phyloP scores from a whole-genome alignment of 2,329 filamentous ascomycete species.

The Aspergillus calidoustus region DNA sequence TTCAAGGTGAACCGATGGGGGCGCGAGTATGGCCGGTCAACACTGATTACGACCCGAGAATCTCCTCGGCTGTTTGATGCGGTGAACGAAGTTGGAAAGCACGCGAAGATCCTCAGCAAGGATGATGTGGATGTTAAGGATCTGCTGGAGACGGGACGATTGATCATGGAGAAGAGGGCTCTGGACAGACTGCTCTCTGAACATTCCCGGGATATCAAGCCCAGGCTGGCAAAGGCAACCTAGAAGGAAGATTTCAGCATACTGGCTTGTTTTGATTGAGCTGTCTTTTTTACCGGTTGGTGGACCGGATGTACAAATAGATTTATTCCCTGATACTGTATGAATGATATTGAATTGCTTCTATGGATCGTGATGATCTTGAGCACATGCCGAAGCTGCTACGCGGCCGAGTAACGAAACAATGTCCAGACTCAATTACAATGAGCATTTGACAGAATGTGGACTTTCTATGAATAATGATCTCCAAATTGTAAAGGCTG shows the following conservation, averaged over 20 bases:
- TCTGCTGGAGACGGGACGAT: conserved; percentile 78
- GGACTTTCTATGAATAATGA: neutral
- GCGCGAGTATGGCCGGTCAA: conserved; percentile 67
- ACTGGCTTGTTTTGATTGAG: conserved; percentile 17
- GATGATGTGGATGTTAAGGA: conserved; percentile 96
- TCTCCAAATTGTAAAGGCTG: neutral
- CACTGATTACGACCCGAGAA: conserved; percentile 73
- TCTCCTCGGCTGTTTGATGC: conserved; percentile 71
- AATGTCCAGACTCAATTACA: neutral
- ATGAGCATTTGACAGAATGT: neutral
- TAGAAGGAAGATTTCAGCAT: conserved; percentile 25
- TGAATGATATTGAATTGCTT: conserved; percentile 7
- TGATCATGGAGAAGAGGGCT: conserved; percentile 84
- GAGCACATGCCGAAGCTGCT: neutral
- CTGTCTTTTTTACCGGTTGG: conserved; percentile 20
- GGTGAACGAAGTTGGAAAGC: conserved; percentile 65
- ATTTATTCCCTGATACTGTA: conserved; percentile 20
- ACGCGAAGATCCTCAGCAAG: conserved; percentile 71
- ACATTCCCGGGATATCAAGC: conserved; percentile 58
- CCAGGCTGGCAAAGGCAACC: conserved; percentile 38
- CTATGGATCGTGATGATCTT: neutral
- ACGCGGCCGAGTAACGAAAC: neutral
- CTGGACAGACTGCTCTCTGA: conserved; percentile 73
- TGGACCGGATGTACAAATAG: conserved; percentile 38
- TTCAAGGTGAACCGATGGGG: conserved; percentile 74